Percentiles rank a stretch among this genome's conserved stretches.
phyloP scores from a whole-genome alignment of 1,284 basidiomycete species.

The Heliocybe sulcata region DNA sequence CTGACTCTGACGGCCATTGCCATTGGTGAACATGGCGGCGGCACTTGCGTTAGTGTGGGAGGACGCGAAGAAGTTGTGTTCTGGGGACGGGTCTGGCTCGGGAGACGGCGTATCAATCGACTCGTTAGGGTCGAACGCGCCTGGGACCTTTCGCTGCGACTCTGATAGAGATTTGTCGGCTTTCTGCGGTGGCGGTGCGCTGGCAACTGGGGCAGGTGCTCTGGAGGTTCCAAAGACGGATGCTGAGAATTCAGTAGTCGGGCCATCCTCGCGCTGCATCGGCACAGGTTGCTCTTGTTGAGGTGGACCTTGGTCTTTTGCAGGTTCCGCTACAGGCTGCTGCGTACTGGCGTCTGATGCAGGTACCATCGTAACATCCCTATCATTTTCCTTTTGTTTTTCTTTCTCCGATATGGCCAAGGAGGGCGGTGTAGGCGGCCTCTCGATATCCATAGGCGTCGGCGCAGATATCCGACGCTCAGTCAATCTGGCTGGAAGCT shows the following conservation, averaged over 20 bases:
- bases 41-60: neutral
- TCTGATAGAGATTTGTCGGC: neutral
- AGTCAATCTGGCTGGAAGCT: conserved; percentile 12
- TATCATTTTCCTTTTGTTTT: too few species aligned
- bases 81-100: neutral
- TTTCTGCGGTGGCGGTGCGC: neutral
- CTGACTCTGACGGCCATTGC: neutral
- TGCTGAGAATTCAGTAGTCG: neutral
- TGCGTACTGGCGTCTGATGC: too few species aligned
- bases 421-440: neutral
- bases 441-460: conserved; percentile 6
- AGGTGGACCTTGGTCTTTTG: neutral
- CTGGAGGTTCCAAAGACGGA: neutral
- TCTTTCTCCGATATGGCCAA: neutral
- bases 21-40: neutral
- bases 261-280: neutral
- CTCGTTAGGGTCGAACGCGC: neutral
- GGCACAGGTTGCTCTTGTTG: neutral
- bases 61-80: neutral
- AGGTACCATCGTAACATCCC: too few species aligned
- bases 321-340: neutral
- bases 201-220: neutral
- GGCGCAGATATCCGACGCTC: conserved; percentile 9
- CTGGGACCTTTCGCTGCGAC: neutral
- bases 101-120: neutral